Conservation (phyloP, 768 basidiomycete genomes). For the Leccinum longicurvipes region DNA sequence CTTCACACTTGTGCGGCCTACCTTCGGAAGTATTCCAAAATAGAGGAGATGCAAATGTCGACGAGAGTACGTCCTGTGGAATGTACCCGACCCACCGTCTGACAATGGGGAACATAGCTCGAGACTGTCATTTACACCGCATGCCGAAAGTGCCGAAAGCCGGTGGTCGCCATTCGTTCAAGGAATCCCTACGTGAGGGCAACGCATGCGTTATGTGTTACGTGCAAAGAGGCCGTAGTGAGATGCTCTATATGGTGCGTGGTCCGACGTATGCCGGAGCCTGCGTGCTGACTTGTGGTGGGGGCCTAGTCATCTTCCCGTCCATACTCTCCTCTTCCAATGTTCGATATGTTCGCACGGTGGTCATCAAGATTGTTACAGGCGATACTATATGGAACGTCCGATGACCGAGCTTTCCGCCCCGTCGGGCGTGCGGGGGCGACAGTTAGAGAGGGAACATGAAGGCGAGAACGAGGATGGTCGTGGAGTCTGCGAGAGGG, state of each 20-base stretch:
- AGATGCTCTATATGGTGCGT: conserved; percentile 74
- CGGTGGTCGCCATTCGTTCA: conserved; percentile 42
- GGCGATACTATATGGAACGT: conserved; percentile 58
- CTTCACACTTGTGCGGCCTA: conserved; percentile 70
- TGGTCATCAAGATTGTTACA: conserved; percentile 77
- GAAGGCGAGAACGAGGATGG: conserved; percentile 16
- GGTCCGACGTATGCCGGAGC: background rate
- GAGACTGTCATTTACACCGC: conserved; percentile 69
- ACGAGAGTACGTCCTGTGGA: conserved; percentile 45
- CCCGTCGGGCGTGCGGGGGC: conserved; percentile 17
- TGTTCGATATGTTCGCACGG: conserved; percentile 79
- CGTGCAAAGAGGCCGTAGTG: conserved; percentile 48
- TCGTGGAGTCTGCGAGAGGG: background rate
- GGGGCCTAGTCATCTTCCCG: conserved; percentile 66
- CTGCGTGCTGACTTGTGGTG: background rate
- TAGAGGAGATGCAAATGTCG: conserved; percentile 47
- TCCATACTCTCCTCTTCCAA: conserved; percentile 64
- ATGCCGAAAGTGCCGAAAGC: conserved; percentile 69
- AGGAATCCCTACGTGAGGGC: conserved; percentile 32
- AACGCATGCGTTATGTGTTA: conserved; percentile 52
- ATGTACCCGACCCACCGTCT: background rate
- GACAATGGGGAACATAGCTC: conserved; percentile 45
- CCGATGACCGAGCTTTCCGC: conserved; percentile 48
- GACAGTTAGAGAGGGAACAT: conserved; percentile 18
- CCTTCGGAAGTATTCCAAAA: conserved; percentile 59